Evolutionary conservation across 2,329 filamentous ascomycete species (phyloP), one percentile per base, ranked within the genome.

Genomic region (Chrysoporthe austroafricana): DNA sequence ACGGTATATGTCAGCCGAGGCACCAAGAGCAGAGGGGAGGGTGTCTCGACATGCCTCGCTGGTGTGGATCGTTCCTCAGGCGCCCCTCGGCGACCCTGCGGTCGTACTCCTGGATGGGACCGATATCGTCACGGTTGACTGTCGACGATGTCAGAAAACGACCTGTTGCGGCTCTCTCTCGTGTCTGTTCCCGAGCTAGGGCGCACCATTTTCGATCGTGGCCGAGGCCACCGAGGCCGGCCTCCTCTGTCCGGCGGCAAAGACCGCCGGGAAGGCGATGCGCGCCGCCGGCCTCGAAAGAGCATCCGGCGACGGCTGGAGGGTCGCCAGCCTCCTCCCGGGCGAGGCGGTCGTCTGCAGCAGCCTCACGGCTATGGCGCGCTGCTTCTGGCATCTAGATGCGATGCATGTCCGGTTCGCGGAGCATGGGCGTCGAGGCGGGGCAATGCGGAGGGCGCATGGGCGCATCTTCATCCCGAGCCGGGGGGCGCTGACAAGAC

Each of bases 71-170:
- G 77, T 98, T 93, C 71, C 91, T 87, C 71, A 99, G 78, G 61
- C 87, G 83, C 13, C 94, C 93, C 56, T 84, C 81, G 59, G 88
- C 83, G 9, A 99, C 94, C 59, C 95, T 88, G 69, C 86, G 84
- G 77, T 97, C 91, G 78, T 99, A 99, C 79, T 98, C 95, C 71
- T 89, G 86, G 75, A 98, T 85, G 2, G 96, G 96, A 0, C 94
- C 94, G 70, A 82, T 76, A 54, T 79, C 76, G 59, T 81, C 79
- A 13, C 71, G 62, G 67, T 79, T 76, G 57, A 70, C 71, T 70
- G 48, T 36, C 18, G 13, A 26, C 32, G 43, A n/a, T 14, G 50
- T 66, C 44, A 71, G 59, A 21, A n/a, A 26, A 32, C 4, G 50
- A 16, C 11, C n/a, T 3, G 26, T 32, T 21, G 21, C 50, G 32